Base-by-base conservation (phyloP, 257 asterid genomes). In the Thymus mandschuricus region DNA sequence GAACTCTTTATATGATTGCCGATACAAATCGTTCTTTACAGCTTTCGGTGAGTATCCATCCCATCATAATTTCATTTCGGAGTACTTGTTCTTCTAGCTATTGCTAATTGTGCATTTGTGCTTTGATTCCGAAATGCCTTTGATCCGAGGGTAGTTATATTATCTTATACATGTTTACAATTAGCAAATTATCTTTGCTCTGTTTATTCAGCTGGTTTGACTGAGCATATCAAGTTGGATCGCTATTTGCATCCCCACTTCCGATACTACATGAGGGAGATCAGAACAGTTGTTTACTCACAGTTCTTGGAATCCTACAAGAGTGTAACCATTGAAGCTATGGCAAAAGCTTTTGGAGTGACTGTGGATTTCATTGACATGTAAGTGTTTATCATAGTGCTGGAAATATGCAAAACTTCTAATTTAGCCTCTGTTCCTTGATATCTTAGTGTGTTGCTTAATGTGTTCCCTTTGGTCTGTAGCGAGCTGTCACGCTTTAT, bases 301-400 rank as follows among this genome's bases (percentile, higher is more conserved):
- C 98, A 92, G 84, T 92, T 92, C 86, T 74, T 90, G 72, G 97
- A 90, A 64, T 86, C 96, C 41, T 88, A 90, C 86, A 90, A 88
- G 76, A 90, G 96, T 64, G 97, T 90, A 3, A 88, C 96, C 3
- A 84, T 90, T 35, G 96, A 90, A 76, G 96, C 96, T 64, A 90
- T 90, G 97, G 96, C 97, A 40, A 90, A 82, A 60, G 90, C 96
- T 40, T 90, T 90, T 80, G 96, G 97, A 31, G 97, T 90, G 31
- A 73, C 97, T 0, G 90, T 86, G 31, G 92, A 90, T 69, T 90
- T 88, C 81, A 88, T 90, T 62, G 97, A 90, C 76, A 41, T 83
- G 96, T 88, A 75, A 81, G 94, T 80, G 44, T 55, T 51, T 35
- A 43, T 38, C 51, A 43, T 30, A 57, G 15, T 7, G 38, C 3